Conservation (phyloP, 257 asterid species). For the Solanum gandarillasii region DNA sequence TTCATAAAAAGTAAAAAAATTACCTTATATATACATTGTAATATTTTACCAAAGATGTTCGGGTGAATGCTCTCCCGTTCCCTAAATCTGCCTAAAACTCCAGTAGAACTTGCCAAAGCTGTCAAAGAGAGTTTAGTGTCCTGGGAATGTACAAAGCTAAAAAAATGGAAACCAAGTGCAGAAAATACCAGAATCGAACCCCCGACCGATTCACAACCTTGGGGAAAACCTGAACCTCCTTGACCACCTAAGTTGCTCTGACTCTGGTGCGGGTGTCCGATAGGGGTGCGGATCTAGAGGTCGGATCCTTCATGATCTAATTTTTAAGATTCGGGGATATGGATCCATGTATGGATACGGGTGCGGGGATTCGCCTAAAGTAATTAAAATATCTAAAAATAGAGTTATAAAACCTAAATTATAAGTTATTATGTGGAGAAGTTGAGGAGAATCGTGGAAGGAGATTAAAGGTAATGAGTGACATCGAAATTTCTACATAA, state of each 20-base stretch:
- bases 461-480: too few species aligned
- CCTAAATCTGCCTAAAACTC: not conserved
- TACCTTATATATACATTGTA: not conserved
- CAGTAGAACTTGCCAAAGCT: not conserved
- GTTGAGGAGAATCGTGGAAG: too few species aligned
- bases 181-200: not conserved
- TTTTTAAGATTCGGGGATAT: too few species aligned
- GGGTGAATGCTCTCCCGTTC: not conserved
- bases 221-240: not conserved
- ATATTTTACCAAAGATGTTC: not conserved
- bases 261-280: too few species aligned
- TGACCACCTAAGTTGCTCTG: not conserved
- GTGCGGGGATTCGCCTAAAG: too few species aligned
- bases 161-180: not conserved
- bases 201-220: not conserved
- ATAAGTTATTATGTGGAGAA: too few species aligned
- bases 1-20: not conserved
- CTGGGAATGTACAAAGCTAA: not conserved
- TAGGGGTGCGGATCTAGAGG: too few species aligned
- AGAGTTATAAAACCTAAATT: too few species aligned
- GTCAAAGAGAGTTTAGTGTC: not conserved
- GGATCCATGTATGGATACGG: too few species aligned
- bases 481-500: too few species aligned
- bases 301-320: too few species aligned
- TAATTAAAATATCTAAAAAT: too few species aligned